Base-by-base conservation (phyloP, 805 yeast genomes). In the Wickerhamiella australiensis region DNA sequence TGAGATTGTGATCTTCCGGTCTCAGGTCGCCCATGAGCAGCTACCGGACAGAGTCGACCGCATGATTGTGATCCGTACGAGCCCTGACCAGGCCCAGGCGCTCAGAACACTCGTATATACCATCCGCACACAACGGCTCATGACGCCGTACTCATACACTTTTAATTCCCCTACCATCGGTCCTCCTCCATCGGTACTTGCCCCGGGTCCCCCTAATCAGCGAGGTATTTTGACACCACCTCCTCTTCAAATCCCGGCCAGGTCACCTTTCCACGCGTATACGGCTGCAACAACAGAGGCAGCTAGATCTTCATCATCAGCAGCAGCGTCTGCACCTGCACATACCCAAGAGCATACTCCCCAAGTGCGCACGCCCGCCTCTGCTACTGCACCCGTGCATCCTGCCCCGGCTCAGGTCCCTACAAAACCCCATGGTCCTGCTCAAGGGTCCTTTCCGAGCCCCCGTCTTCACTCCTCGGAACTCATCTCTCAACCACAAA, bases 161-260 rank as follows among this genome's bases (percentile, higher is more conserved):
- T 21, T 21, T 12, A 40, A 22, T 13, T 40, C 43, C 18, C 29
- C 43, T 7, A 22, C 22, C 13, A 40, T 40, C 8, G 43, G 43
- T 7, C 43, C 43, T 22, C 43, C 43, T 40, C 43, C 43, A 21
- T 17, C 43, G 18, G 17, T 40, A 9, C 43, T 22, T 21, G 43
- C 43, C 6, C 43, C 43, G 29, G 27, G 27, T 4, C 26, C 43
- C 17, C 17, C 23, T 15, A n/a, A 18, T 25, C 36, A 31, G 36
- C 15, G 36, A 31, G 36, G n/a, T n/a, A 31, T 9, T 13, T 31
- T 31, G 15, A 13, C 36, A 8, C 15, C 36, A 5, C 6, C 36
- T 12, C 36, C 15, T 9, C 5, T 31, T 5, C 36, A 31, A n/a
- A 31, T 31, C 36, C 36, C 36, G 9, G 9, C 13, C n/a, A 7